Base-by-base conservation (phyloP, 2,329 filamentous ascomycete species). In the Colletotrichum shisoi region DNA sequence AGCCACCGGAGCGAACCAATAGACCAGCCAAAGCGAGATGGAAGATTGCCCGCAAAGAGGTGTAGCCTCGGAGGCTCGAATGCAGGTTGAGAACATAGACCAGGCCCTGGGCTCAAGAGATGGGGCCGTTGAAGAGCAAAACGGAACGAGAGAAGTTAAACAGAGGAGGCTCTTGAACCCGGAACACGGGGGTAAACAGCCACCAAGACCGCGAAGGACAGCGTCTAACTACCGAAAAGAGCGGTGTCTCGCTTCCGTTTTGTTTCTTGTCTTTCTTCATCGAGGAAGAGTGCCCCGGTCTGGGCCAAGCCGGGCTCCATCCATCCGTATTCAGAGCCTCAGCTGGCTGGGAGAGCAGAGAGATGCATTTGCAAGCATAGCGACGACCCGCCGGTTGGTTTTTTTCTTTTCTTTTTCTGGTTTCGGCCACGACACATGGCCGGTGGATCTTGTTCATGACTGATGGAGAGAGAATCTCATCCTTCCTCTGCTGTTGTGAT, bases 391-490 rank as follows among this genome's bases (percentile, higher is more conserved):
- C 64, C 60, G 48, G 60, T 19, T 51, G 60, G 64, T 62, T 19
- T 9, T 9, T 17, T 31, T 31, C 15, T 17, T 27, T 31, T n/a
- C 11, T 37, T n/a, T n/a, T 44, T 63, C 58, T 67, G 64, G 64
- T 63, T 67, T 67, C 64, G 60, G 54, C n/a, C 64, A 58, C 60
- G 64, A 53, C 60, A 54, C 53, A 67, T 67, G 59, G 60, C n/a
- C 53, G n/a, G 64, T 67, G 64, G 60, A 58, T 63, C 60, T 56
- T 59, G 60, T 53, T 63, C 64, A 67, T 67, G 53, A 58, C 64
- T 63, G 64, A 49, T 48, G 46, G 58, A 45, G 52, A 34, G 45
- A 46, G n/a, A 61, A 46, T 27, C 17, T 12, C 27, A 21, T 54
- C 24, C 21, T 24, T 45, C 56, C 48, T 58, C 42, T 40, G 45